Percentiles rank a stretch among this genome's conserved stretches.
Conservation (phyloP, 768 basidiomycete genomes). For the Mycena galopus region DNA sequence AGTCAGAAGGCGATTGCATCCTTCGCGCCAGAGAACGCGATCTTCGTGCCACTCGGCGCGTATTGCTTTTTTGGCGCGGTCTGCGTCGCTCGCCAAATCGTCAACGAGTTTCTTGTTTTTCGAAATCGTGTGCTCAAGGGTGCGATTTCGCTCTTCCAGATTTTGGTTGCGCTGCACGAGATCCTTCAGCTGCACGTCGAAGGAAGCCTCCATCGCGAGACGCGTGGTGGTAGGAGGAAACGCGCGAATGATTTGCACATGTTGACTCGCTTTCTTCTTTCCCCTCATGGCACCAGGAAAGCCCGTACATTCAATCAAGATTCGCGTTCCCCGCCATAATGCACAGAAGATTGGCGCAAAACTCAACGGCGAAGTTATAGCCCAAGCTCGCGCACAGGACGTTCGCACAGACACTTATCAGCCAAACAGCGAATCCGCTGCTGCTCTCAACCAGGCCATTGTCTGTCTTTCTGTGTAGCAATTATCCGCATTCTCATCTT, state of each 20-base stretch:
- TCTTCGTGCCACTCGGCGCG: constrained; percentile 66
- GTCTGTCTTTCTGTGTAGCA: constrained; percentile 56
- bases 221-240: too few species aligned
- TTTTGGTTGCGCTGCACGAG: constrained; percentile 77
- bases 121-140: constrained; percentile 64
- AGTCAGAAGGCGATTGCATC: constrained; percentile 72
- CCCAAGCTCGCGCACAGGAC: constrained; percentile 62
- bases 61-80: constrained; percentile 57
- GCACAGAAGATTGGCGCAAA: constrained; percentile 79
- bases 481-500: background rate
- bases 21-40: constrained; percentile 64
- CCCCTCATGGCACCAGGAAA: constrained; percentile 70
- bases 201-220: constrained; percentile 45
- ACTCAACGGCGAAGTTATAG: constrained; percentile 69
- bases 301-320: constrained; percentile 66
- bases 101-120: constrained; percentile 64
- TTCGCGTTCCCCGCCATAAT: constrained; percentile 82
- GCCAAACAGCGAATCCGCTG: constrained; percentile 67
- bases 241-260: too few species aligned
- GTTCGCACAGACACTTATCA: constrained; percentile 71
- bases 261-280: background rate
- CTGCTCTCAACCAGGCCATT: constrained; percentile 69
- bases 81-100: constrained; percentile 59
- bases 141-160: constrained; percentile 73
- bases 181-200: constrained; percentile 79